These are phyloP conservation scores for Graphilbum fragrans DNA, from an alignment of 2,329 filamentous ascomycete genomes.

Conservation along the genomic window DNA sequence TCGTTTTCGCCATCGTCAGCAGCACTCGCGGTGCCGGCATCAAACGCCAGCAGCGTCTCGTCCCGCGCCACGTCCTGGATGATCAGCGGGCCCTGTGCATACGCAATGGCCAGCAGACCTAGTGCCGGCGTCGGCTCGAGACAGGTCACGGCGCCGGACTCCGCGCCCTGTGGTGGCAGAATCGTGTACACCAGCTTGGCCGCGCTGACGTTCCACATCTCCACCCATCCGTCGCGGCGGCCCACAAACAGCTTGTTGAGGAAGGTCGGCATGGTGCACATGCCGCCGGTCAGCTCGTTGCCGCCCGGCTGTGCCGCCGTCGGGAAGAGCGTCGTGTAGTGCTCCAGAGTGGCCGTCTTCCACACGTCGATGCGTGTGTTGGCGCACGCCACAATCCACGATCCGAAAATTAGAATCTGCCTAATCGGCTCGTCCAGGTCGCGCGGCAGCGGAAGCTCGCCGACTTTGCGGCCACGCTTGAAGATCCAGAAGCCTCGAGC, in stretches of 20 bases:
- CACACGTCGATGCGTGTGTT: conserved; percentile 73
- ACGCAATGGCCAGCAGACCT: conserved; percentile 78
- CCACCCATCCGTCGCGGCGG: conserved; percentile 74
- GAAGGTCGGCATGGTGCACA: conserved; percentile 86
- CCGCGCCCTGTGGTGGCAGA: conserved; percentile 52
- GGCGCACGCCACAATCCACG: conserved; percentile 79
- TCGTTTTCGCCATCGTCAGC: conserved; percentile 24
- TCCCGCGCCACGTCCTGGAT: conserved; percentile 77
- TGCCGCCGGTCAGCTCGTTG: conserved; percentile 61
- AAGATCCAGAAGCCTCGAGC: conserved; percentile 62
- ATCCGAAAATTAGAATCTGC: conserved; percentile 72
- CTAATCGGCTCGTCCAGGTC: conserved; percentile 59
- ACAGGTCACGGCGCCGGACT: conserved; percentile 73
- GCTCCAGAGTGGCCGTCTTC: conserved; percentile 71
- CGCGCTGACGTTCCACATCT: conserved; percentile 96
- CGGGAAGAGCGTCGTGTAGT: conserved; percentile 74
- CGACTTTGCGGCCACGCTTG: conserved; percentile 77
- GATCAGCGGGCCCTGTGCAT: conserved; percentile 63
- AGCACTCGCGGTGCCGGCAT: conserved; percentile 39
- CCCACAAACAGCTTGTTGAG: conserved; percentile 93
- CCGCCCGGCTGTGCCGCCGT: conserved; percentile 43
- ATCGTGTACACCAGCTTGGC: conserved; percentile 87
- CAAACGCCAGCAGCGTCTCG: conserved; percentile 56
- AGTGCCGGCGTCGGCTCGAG: conserved; percentile 75
- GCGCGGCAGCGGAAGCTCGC: conserved; percentile 56